Conservation (phyloP, 805 yeast genomes). For the Schwanniomyces polymorphus region DNA sequence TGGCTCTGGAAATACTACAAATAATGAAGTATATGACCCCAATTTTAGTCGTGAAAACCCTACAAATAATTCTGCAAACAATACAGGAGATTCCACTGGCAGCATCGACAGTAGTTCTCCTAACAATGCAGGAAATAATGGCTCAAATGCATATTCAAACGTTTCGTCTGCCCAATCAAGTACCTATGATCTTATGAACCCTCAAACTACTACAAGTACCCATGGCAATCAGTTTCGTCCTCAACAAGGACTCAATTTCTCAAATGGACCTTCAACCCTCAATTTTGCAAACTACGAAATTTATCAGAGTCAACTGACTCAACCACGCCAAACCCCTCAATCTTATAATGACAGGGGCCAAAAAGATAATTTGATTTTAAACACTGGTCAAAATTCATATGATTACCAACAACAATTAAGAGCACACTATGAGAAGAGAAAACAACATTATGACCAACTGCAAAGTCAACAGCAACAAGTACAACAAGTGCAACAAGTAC, state of each 20-base stretch:
- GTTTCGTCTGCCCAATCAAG: slow-evolving; percentile 4
- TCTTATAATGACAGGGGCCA: not conserved
- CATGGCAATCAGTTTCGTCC: slow-evolving; percentile 24
- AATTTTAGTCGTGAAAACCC: slow-evolving; percentile 9
- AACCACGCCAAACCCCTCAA: slow-evolving; percentile 4
- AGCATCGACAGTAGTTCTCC: not conserved
- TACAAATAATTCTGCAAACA: slow-evolving; percentile 4
- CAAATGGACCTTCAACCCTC: slow-evolving; percentile 14
- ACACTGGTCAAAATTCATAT: slow-evolving; percentile 5
- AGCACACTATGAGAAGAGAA: slow-evolving; percentile 23
- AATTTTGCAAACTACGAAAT: slow-evolving; percentile 14
- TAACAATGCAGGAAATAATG: slow-evolving; percentile 4
- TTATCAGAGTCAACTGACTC: slow-evolving; percentile 11
- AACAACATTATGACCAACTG: slow-evolving; percentile 15
- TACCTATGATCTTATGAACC: slow-evolving; percentile 21
- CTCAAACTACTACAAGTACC: slow-evolving; percentile 9
- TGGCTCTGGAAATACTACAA: not conserved
- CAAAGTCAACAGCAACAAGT: slow-evolving; percentile 9
- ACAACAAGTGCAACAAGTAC: slow-evolving; percentile 12
- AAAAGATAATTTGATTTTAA: slow-evolving; percentile 2
- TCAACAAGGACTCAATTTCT: slow-evolving; percentile 24
- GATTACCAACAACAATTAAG: slow-evolving; percentile 24
- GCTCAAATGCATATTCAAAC: slow-evolving; percentile 7
- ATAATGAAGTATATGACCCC: slow-evolving; percentile 15
- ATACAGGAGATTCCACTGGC: slow-evolving; percentile 3